A percentile compares a stretch with the other conserved stretches of the same genome.
Evolutionary conservation across 116 monocot species (phyloP).

Genomic region (Trichopus zeylanicus): DNA sequence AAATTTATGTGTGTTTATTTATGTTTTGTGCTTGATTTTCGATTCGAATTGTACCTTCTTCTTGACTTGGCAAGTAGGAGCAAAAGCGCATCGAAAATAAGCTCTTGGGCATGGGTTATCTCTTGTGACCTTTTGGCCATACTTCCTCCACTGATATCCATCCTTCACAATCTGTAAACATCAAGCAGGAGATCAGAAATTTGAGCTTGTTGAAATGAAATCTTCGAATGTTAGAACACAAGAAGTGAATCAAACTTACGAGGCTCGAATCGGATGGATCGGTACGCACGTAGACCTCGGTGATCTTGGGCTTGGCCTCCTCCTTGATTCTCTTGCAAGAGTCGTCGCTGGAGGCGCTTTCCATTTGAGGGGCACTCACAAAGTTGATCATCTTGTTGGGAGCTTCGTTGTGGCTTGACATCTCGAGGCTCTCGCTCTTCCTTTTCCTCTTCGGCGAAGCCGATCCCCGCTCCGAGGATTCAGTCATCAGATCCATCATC

Average conservation of each 20-base stretch:
- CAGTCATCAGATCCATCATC: constrained; percentile 12
- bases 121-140: constrained; percentile 45
- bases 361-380: neutral
- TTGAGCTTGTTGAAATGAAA: neutral
- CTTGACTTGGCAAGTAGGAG: constrained; percentile 28
- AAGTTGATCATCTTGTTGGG: neutral
- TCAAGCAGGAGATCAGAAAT: neutral
- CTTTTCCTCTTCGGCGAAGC: constrained; percentile 23
- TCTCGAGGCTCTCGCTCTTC: constrained; percentile 12
- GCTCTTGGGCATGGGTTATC: constrained; percentile 35
- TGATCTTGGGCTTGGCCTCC: constrained; percentile 24
- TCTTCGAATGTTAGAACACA: neutral
- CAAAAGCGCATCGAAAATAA: constrained; percentile 25
- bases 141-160: constrained; percentile 65
- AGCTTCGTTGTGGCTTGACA: neutral
- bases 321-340: constrained; percentile 16
- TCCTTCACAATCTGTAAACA: constrained; percentile 36
- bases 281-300: constrained; percentile 28
- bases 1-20: constrained; percentile 36
- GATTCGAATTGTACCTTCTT: constrained; percentile 56
- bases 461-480: constrained; percentile 9
- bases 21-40: no score
- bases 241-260: constrained; percentile 6
- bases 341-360: constrained; percentile 16
- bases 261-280: constrained; percentile 36